Base-by-base conservation (phyloP, 2,329 filamentous ascomycete species). In the Paecilomyces variotii region DNA sequence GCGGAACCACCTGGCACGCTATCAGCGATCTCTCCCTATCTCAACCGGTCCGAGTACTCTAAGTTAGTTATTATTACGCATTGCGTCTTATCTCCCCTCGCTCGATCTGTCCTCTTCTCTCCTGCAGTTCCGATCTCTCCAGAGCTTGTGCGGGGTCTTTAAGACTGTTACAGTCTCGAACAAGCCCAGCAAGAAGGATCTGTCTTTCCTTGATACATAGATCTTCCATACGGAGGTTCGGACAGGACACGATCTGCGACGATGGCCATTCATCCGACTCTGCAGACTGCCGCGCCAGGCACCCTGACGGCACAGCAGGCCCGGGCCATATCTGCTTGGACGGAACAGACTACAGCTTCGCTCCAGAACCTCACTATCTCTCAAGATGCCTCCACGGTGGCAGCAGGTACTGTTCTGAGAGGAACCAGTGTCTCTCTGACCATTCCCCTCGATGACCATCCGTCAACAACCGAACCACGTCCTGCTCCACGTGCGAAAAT, bases 371-470 rank as follows among this genome's bases (percentile, higher is more conserved):
- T 77, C 58, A 67, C 68, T 51, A 62, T 76, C 5, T 70, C 70
- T 7, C 70, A 73, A 25, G 57, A 66, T 2, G 62, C 59, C 25
- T 59, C 63, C 4, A 27, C 56, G 2, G 56, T 57, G 53, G 63
- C 61, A 26, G 49, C 55, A 12, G 57, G 53, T 54, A 57, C 62
- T n/a, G 35, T 54, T 51, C 58, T 70, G 49, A 71, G 68, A 25
- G 86, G 85, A 57, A 84, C 84, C 2, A 83, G 84, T 53, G 80
- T 83, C 28, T 80, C 86, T 3, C 80, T 96, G 56, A 80, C 86
- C 54, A 94, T 96, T 64, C 87, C 90, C 1, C 83, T 96, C 56
- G 89, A 95, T 72, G 84, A 85, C 63, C 68, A 73, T 39, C 64
- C 64, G 51, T 62, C 67, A 30, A 63, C 66, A 56, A 62, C 61